A percentile compares a stretch with the other conserved stretches of the same genome.
Evolutionary conservation across 805 yeast genomes (phyloP).

Genomic region (Kurtzmaniella cleridarum): DNA sequence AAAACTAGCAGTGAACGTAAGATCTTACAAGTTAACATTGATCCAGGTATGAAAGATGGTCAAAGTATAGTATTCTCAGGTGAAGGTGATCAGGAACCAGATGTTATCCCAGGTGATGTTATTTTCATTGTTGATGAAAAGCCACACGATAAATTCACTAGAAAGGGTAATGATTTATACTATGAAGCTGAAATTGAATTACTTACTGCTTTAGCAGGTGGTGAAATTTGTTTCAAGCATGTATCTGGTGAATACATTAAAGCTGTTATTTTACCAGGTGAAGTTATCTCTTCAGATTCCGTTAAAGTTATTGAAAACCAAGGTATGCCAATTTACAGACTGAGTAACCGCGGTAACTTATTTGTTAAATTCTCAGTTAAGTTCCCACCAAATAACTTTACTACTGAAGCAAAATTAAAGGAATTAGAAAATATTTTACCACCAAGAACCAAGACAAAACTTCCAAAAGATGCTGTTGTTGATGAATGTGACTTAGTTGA

Average conservation of each 20-base stretch:
- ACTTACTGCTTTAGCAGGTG: constrained; percentile 95
- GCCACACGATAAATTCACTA: constrained; percentile 74
- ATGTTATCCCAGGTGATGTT: constrained; percentile 94
- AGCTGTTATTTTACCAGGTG: constrained; percentile 82
- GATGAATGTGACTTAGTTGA: constrained; percentile 77
- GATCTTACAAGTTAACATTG: constrained; percentile 88
- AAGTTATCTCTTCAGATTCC: constrained; percentile 80
- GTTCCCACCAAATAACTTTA: constrained; percentile 76
- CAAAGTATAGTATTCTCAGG: constrained; percentile 88
- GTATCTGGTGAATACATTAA: constrained; percentile 89
- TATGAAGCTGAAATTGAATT: constrained; percentile 86
- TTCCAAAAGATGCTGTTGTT: constrained; percentile 70
- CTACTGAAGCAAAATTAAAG: constrained; percentile 69
- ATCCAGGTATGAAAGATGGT: constrained; percentile 95
- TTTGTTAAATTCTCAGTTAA: constrained; percentile 80
- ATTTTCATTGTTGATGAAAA: constrained; percentile 87
- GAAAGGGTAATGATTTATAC: constrained; percentile 84
- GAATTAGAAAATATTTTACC: constrained; percentile 76
- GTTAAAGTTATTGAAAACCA: constrained; percentile 81
- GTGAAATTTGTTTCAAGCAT: constrained; percentile 81
- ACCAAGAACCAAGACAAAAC: constrained; percentile 51
- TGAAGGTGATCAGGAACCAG: constrained; percentile 97
- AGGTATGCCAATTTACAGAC: constrained; percentile 96
- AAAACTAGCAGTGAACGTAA: constrained; percentile 85
- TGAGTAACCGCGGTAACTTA: constrained; percentile 85